Evolutionary conservation across 352 stramenopile species (phyloP), one percentile per base, ranked within the genome.

Genomic region (Globisporangium polare): DNA sequence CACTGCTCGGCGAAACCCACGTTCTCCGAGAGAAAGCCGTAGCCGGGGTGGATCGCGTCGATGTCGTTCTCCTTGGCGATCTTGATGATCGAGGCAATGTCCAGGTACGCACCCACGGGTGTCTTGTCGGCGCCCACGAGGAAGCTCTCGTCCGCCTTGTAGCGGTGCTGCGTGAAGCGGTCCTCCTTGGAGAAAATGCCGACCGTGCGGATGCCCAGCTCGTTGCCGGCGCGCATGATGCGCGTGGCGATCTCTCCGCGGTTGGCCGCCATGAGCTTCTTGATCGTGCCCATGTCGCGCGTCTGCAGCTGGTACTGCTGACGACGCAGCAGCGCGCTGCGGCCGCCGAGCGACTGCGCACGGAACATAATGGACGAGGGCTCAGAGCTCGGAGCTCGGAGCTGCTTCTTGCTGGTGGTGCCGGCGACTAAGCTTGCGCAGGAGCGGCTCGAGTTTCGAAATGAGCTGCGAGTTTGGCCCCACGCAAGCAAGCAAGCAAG

Each of bases 181-280:
- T 99, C 96, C 66, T 98, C 96, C 62, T 98, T 87, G 45, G 78
- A 88, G 77, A 94, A 97, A 62, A 97, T 88, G 39, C 78, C 92
- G 29, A 97, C 92, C 17, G 95, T 98, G 55, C 80, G 75, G 54
- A 97, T 86, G 45, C 89, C 94, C 42, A 99, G 80, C 72, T 99
- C 96, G 56, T 96, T 97, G 5, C 81, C 84, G 0, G 96, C 94
- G 53, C 97, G 88, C 80, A 97, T 97, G 66, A 99, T 98, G 22
- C 97, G 88, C 43, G 95, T 97, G 10, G 97, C 96, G 76, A 99
- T 99, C 75, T 99, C 97, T 35, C 97, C 97, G 33, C 97, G 93
- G 83, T 99, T 99, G 35, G 96, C 96, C 9, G 95, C 95, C 85
- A 99, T 88, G 49, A 99, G 71, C 72, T 99, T 99, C 56, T 94